Conservation (phyloP, 2,329 filamentous ascomycete genomes). For the Talaromyces sp. region DNA sequence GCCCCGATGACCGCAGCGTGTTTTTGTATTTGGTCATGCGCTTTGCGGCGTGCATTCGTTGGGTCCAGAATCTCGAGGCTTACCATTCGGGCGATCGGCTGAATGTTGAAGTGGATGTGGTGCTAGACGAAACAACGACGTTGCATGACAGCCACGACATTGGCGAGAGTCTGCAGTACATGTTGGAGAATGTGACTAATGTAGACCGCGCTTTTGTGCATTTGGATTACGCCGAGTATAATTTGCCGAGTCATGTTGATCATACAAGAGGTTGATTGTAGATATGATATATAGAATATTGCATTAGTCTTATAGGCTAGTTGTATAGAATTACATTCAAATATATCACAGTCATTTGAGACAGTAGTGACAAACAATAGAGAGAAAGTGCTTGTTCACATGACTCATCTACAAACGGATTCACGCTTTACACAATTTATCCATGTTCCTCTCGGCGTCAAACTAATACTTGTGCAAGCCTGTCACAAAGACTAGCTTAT, state of each 20-base stretch:
- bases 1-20: conserved; percentile 63
- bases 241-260: conserved; percentile 36
- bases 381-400: neutral
- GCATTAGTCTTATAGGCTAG: neutral
- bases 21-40: conserved; percentile 89
- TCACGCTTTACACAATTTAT: neutral
- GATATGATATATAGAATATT: neutral
- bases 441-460: neutral
- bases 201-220: conserved; percentile 46
- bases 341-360: neutral
- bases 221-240: conserved; percentile 43
- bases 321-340: neutral
- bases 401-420: neutral
- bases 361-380: neutral
- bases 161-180: conserved; percentile 55
- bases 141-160: conserved; percentile 57
- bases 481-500: neutral
- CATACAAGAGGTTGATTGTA: neutral
- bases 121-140: conserved; percentile 53
- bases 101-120: conserved; percentile 59
- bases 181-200: conserved; percentile 50
- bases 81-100: conserved; percentile 59
- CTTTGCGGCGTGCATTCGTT: conserved; percentile 79
- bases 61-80: conserved; percentile 56
- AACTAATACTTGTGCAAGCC: neutral